phyloP scores from a whole-genome alignment of 2,329 filamentous ascomycete species.

The Alternaria brassicicola region DNA sequence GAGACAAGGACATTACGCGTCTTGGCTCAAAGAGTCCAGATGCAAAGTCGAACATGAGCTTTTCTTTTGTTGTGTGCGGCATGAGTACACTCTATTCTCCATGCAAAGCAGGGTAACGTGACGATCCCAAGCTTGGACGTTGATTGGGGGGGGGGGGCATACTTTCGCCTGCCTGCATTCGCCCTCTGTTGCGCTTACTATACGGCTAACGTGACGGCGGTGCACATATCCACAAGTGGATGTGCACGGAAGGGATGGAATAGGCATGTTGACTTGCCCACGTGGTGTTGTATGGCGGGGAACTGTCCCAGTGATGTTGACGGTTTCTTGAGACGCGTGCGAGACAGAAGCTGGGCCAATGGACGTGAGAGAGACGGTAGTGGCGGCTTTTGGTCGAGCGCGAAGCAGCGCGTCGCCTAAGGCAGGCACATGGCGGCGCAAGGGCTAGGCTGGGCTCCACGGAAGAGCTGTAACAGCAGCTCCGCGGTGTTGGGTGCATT shows the following conservation, averaged over 20 bases:
- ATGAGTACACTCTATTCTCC: neutral
- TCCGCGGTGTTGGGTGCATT: neutral
- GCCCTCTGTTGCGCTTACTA: conserved; percentile 4
- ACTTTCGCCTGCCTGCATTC: conserved; percentile 1
- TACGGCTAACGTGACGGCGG: neutral
- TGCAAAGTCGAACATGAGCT: neutral
- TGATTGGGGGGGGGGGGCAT: neutral
- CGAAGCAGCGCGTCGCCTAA: conserved; percentile 19
- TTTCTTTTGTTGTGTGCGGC: conserved; percentile 1
- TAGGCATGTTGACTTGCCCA: neutral
- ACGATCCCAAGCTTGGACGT: conserved; percentile 3
- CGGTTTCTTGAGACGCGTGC: conserved; percentile 38
- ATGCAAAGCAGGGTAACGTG: neutral
- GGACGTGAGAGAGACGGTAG: conserved; percentile 4
- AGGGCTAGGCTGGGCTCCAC: conserved; percentile 18
- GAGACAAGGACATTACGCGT: conserved; percentile 23
- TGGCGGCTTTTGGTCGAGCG: conserved; percentile 18
- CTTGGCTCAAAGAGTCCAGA: conserved; percentile 3
- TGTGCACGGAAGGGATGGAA: neutral
- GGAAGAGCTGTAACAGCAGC: conserved; percentile 1
- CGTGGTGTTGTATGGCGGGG: conserved; percentile 27
- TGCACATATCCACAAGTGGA: conserved; percentile 1
- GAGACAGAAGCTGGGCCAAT: conserved; percentile 42
- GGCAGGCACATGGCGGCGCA: neutral
- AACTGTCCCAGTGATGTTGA: conserved; percentile 30